Evolutionary conservation across 1,284 basidiomycete genomes (phyloP).

Genomic region (Melampsora americana): DNA sequence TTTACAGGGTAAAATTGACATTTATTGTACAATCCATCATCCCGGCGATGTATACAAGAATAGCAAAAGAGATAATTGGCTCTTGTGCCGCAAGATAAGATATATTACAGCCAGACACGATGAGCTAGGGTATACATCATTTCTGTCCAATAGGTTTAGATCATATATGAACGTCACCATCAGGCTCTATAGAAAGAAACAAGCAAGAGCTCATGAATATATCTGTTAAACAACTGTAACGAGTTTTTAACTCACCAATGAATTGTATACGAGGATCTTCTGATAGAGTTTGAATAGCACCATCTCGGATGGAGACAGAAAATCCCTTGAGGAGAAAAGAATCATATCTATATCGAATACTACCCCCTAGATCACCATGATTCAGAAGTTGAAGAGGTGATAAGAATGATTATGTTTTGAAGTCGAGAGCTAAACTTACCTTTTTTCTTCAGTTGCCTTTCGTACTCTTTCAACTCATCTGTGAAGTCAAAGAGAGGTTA

Average conservation of each 20-base stretch:
- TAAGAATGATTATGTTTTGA: not conserved
- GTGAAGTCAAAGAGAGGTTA: not conserved
- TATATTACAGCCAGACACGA: no score
- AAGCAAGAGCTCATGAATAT: not conserved
- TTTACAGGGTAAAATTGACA: no score
- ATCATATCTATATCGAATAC: not conserved
- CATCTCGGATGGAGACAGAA: not conserved
- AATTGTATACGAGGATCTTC: not conserved
- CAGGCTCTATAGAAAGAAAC: not conserved
- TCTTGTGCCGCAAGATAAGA: no score
- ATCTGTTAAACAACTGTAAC: not conserved
- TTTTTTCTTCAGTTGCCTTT: not conserved
- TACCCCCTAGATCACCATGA: not conserved
- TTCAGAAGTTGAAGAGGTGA: not conserved
- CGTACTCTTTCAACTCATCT: not conserved
- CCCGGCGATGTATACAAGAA: no score
- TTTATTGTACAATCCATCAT: no score
- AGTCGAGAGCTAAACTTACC: not conserved
- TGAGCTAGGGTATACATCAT: no score
- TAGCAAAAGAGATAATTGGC: no score
- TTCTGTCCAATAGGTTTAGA: no score
- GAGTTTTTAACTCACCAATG: not conserved
- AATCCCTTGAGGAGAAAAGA: conserved; percentile 1
- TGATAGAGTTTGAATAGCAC: not conserved
- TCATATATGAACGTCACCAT: not conserved